A percentile compares a stretch with the other conserved stretches of the same genome.
Evolutionary conservation across 140 eudicot genomes (phyloP).

Genomic region (Ambrosia hybrid): DNA sequence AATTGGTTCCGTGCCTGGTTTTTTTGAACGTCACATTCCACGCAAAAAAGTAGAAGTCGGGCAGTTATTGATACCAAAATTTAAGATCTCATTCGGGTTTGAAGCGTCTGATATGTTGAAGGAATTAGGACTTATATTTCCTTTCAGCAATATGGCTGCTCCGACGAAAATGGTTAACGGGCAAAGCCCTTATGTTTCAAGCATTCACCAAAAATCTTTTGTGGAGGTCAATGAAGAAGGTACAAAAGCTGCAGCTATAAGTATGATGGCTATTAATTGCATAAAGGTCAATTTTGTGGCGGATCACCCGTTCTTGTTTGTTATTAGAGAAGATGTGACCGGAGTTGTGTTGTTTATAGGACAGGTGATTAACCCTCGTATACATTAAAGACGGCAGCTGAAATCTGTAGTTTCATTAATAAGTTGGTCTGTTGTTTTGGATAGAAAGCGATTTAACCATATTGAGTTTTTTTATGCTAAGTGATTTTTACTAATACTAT

Average conservation of each 20-base stretch:
- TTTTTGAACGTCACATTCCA: slow-evolving; percentile 27
- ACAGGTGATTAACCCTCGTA: slow-evolving; percentile 23
- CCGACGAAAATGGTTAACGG: slow-evolving; percentile 40
- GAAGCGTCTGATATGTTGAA: slow-evolving; percentile 30
- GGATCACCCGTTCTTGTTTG: slow-evolving; percentile 47
- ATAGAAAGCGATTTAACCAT: too few species aligned
- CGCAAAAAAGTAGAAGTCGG: slow-evolving; percentile 9
- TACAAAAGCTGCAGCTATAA: slow-evolving; percentile 37
- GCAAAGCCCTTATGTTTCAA: slow-evolving; percentile 10
- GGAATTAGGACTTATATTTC: slow-evolving; percentile 37
- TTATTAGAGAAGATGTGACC: slow-evolving; percentile 39
- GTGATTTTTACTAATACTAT: too few species aligned
- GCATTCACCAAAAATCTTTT: slow-evolving; percentile 30
- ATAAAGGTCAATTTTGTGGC: slow-evolving; percentile 36
- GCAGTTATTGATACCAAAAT: slow-evolving; percentile 34
- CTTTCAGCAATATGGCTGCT: slow-evolving; percentile 24
- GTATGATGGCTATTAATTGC: not conserved
- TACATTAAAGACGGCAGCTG: not conserved
- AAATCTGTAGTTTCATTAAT: not conserved
- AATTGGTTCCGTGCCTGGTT: slow-evolving; percentile 19
- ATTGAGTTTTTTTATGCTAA: too few species aligned
- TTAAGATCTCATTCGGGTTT: slow-evolving; percentile 34
- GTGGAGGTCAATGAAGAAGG: slow-evolving; percentile 51
- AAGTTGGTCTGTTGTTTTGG: not conserved
- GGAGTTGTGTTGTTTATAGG: slow-evolving; percentile 40